phyloP scores from a whole-genome alignment of 2,329 filamentous ascomycete species.

The Amauroascus niger region DNA sequence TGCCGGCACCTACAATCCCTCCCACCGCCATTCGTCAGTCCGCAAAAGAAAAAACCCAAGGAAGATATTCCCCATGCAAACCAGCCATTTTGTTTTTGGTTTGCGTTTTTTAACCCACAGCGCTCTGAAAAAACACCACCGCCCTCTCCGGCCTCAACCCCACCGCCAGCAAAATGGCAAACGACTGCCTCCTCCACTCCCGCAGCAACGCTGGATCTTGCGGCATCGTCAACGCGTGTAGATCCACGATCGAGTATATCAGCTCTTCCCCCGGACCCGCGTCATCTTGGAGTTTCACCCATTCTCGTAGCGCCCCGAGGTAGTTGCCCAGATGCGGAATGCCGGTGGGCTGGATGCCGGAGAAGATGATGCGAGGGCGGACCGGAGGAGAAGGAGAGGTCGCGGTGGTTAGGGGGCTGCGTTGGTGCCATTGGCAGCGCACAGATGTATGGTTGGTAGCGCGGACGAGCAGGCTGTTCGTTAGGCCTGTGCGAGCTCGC shows the following conservation, averaged over 20 bases:
- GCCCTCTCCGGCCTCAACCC: conserved; percentile 70
- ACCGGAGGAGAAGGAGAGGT: not conserved
- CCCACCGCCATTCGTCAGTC: not conserved
- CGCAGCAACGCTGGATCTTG: conserved; percentile 55
- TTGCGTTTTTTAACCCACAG: too few species aligned
- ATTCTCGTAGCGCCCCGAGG: conserved; percentile 76
- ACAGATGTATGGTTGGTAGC: not conserved
- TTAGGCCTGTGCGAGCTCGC: not conserved
- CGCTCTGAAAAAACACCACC: conserved; percentile 73
- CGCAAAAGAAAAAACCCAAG: not conserved
- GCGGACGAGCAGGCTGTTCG: not conserved
- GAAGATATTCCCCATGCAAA: too few species aligned
- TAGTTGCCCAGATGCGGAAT: conserved; percentile 94
- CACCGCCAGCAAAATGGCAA: conserved; percentile 73
- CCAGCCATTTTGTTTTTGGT: too few species aligned
- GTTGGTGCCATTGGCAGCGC: conserved; percentile 12
- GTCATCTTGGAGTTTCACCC: conserved; percentile 68
- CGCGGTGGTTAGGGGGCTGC: conserved; percentile 11
- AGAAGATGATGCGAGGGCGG: conserved; percentile 59
- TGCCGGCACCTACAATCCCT: conserved; percentile 50
- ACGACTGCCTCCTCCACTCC: conserved; percentile 58
- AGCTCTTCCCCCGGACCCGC: conserved; percentile 45
- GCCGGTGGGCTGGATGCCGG: conserved; percentile 92
- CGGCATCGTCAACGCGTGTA: conserved; percentile 80
- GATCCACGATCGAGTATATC: conserved; percentile 80